Evolutionary conservation across 2,329 filamentous ascomycete genomes (phyloP).

Genomic region (Pseudocercospora cruenta): DNA sequence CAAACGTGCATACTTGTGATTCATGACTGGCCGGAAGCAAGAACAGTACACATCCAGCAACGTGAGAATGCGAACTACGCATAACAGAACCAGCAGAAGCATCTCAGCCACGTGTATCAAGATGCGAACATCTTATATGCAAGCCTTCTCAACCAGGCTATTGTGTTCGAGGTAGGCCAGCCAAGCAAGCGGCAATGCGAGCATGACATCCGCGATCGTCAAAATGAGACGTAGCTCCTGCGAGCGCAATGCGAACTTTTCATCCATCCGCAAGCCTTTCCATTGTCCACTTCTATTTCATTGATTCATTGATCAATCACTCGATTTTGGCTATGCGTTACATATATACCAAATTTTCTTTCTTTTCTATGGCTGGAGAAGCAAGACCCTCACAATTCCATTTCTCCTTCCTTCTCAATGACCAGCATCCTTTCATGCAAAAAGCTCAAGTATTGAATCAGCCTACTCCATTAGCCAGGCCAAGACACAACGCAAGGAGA

Average conservation of each 20-base stretch:
- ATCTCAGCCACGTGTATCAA: not conserved
- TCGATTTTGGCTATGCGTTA: not conserved
- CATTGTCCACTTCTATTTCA: not conserved
- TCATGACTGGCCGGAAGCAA: too few relatives aligned
- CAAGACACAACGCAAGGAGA: not conserved
- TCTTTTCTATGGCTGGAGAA: not conserved
- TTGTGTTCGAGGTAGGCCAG: not conserved
- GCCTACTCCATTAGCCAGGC: not conserved
- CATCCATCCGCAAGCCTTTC: not conserved
- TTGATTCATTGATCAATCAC: not conserved
- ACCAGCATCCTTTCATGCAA: not conserved
- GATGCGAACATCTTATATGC: too few relatives aligned
- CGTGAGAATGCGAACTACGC: too few relatives aligned
- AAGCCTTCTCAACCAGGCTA: too few relatives aligned
- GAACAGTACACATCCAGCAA: too few relatives aligned
- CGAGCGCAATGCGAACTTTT: too few relatives aligned
- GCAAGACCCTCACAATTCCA: not conserved
- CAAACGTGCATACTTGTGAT: too few relatives aligned
- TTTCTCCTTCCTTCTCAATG: not conserved
- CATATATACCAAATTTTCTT: conserved; percentile 7
- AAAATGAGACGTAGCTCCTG: too few relatives aligned
- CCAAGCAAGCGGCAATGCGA: not conserved
- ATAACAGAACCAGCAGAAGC: not conserved
- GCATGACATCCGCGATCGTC: not conserved
- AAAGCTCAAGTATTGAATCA: not conserved